Percentiles rank a stretch among this genome's conserved stretches.
These are phyloP conservation scores for Mycena alexandri DNA, from an alignment of 768 basidiomycete species.

Conservation along the genomic window DNA sequence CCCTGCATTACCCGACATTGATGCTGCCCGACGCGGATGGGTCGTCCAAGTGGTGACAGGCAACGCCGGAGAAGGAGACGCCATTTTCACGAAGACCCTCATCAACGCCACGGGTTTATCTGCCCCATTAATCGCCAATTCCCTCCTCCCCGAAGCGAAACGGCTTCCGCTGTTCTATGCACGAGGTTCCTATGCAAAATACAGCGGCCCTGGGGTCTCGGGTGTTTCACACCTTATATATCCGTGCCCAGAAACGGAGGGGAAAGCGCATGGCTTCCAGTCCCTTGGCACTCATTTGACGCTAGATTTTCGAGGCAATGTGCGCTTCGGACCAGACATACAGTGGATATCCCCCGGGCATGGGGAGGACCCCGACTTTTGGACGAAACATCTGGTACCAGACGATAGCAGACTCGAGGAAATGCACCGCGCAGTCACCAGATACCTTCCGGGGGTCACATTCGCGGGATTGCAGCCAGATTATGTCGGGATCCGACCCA, in stretches of 20 bases:
- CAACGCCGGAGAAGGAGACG: slow-evolving; percentile 59
- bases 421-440: slow-evolving; percentile 80
- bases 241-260: slow-evolving; percentile 83
- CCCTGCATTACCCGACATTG: slow-evolving; percentile 42
- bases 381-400: slow-evolving; percentile 75
- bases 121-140: slow-evolving; percentile 77
- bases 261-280: slow-evolving; percentile 75
- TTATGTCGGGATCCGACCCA: slow-evolving; percentile 90
- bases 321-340: slow-evolving; percentile 94
- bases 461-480: slow-evolving; percentile 79
- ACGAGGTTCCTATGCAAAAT: slow-evolving; percentile 89
- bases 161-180: slow-evolving; percentile 85
- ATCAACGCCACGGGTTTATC: slow-evolving; percentile 89
- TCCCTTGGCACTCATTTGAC: slow-evolving; percentile 95
- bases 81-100: slow-evolving; percentile 78
- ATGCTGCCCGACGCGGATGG: slow-evolving; percentile 76
- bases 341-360: slow-evolving; percentile 82
- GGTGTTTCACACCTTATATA: slow-evolving; percentile 86
- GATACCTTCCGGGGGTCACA: slow-evolving; percentile 76
- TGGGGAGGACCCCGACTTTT: slow-evolving; percentile 76
- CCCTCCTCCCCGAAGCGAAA: slow-evolving; percentile 66
- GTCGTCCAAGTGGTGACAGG: slow-evolving; percentile 84
- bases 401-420: slow-evolving; percentile 69
- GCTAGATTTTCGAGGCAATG: slow-evolving; percentile 84
- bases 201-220: slow-evolving; percentile 81